These are phyloP conservation scores for Erysiphe pulchra DNA, from an alignment of 2,329 filamentous ascomycete genomes.

Conservation along the genomic window DNA sequence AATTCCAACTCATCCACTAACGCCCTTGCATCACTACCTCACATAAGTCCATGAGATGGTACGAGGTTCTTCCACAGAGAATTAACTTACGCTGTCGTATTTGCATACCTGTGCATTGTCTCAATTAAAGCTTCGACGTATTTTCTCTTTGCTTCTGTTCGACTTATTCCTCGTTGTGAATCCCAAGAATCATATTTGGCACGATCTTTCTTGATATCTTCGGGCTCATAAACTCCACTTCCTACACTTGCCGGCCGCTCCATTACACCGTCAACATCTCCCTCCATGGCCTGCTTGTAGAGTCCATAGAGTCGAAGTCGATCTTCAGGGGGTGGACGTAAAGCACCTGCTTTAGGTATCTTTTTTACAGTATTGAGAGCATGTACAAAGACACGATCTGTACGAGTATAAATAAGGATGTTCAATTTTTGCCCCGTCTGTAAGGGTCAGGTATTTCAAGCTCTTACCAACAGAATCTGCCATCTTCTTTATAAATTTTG, in stretches of 20 bases:
- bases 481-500: neutral
- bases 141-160: slow-evolving; percentile 78
- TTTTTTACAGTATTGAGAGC: slow-evolving; percentile 97
- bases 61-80: neutral
- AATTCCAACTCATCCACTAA: slow-evolving; percentile 91
- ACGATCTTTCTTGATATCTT: slow-evolving; percentile 21
- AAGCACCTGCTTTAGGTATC: slow-evolving; percentile 77
- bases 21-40: slow-evolving; percentile 46
- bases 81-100: slow-evolving; percentile 38
- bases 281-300: slow-evolving; percentile 98
- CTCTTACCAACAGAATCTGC: neutral
- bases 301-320: slow-evolving; percentile 85
- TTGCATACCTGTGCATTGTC: slow-evolving; percentile 91
- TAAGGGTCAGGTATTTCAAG: neutral
- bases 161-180: slow-evolving; percentile 53
- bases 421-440: no score
- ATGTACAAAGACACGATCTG: slow-evolving; percentile 96
- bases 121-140: slow-evolving; percentile 89
- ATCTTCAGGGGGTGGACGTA: slow-evolving; percentile 63
- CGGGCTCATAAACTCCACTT: slow-evolving; percentile 24
- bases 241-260: slow-evolving; percentile 45
- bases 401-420: no score
- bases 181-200: slow-evolving; percentile 92
- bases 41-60: neutral
- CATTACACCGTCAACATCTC: slow-evolving; percentile 86